Base-by-base conservation (phyloP, 495 filamentous ascomycete species). In the Letharia columbiana region DNA sequence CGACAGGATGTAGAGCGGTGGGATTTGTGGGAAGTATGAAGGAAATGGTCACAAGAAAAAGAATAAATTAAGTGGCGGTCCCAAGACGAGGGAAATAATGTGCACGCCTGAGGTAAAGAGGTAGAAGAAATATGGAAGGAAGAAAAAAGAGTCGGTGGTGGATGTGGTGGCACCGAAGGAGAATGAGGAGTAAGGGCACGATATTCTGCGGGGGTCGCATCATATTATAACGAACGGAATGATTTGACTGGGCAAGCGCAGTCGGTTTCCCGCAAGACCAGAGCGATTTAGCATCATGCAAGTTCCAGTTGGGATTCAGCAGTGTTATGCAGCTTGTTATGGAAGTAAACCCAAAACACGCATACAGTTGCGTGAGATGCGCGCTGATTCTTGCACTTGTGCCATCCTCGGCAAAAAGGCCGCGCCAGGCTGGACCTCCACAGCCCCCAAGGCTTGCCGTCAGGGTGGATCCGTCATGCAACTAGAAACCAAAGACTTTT, bases 51-150 rank as follows among this genome's bases (percentile, higher is more conserved):
- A 60, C 66, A 60, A 66, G 66, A 31, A 59, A 59, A 37, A 67
- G 62, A 66, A 61, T 60, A 71, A 61, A 62, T 63, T 37, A 69
- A 54, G 66, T 68, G 67, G 79, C 79, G 79, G 79, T 82, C 81
- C 82, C 80, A 77, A 78, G 72, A 80, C 74, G 77, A 75, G 78
- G 83, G 83, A 78, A 84, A 82, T 82, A 82, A 78, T 77, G 79
- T 77, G 74, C 77, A 79, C 80, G 77, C 81, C 82, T 78, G 62
- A 69, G 68, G 73, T 72, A 73, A 71, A 68, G 69, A 74, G 68
- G 66, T 33, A 62, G 37, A 61, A 62, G 35, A 52, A 54, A 11
- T 23, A 54, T 40, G 33, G 42, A 69, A 73, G 73, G 61, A 77
- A 75, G 61, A 62, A 70, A 67, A 66, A 58, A 67, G 39, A 63